Conservation (phyloP, 345 rosid genomes). For the Pistacia vera region DNA sequence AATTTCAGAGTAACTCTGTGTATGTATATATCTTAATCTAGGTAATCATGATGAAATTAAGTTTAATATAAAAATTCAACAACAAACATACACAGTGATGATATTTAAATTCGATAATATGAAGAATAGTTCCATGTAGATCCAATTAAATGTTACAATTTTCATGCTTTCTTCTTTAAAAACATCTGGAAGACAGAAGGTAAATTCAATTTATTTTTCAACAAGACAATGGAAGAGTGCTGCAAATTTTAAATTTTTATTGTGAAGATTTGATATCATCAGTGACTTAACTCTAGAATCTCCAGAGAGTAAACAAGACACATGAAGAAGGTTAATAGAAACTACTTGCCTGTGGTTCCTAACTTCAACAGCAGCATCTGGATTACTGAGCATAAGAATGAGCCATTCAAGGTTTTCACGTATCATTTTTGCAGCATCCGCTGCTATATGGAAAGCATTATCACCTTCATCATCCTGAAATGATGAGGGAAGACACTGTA, state of each 20-base stretch:
- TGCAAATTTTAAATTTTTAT: background rate
- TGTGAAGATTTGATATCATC: background rate
- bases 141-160: no score
- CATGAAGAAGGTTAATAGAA: background rate
- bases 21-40: background rate
- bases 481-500: conserved; percentile 22
- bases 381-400: conserved; percentile 78
- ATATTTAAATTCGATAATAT: no score
- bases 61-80: background rate
- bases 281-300: conserved; percentile 2
- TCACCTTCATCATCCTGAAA: conserved; percentile 96
- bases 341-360: conserved; percentile 86
- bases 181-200: background rate
- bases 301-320: conserved; percentile 1
- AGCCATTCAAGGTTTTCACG: conserved; percentile 99
- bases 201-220: conserved; percentile 2
- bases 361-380: conserved; percentile 79
- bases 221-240: background rate
- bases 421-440: conserved; percentile 93
- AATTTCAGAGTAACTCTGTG: background rate
- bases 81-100: no score
- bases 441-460: conserved; percentile 97
- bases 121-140: no score
- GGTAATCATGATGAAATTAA: background rate
- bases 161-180: no score